Percentiles rank a stretch among this genome's conserved stretches.
Evolutionary conservation across 306 rosid species (phyloP).

Genomic region (Cicer bijugum): DNA sequence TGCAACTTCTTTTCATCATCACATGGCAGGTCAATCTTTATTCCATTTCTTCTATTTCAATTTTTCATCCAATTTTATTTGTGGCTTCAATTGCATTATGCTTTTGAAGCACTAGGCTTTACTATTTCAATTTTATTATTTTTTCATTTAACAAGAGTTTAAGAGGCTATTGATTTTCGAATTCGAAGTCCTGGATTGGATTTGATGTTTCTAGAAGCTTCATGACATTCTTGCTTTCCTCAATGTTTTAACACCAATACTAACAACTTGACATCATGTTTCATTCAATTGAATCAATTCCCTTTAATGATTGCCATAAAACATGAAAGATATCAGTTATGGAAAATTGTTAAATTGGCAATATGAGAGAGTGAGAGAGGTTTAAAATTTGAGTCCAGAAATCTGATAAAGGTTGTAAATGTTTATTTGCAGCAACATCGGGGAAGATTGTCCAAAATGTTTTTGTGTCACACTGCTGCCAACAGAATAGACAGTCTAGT

Average conservation of each 20-base stretch:
- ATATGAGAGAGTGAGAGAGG: not conserved
- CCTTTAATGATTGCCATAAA: not conserved
- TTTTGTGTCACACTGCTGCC: constrained; percentile 76
- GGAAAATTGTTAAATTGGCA: constrained; percentile 24
- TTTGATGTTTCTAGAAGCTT: constrained; percentile 16
- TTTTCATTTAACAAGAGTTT: not conserved
- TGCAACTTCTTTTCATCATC: constrained; percentile 31
- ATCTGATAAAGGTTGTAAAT: constrained; percentile 67
- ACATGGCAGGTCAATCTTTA: constrained; percentile 44
- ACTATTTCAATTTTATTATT: not conserved
- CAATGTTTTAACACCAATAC: not conserved
- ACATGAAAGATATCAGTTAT: not conserved
- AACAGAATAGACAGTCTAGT: constrained; percentile 63
- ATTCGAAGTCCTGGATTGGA: not conserved
- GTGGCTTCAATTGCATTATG: not conserved
- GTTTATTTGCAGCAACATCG: constrained; percentile 86
- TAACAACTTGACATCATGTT: constrained; percentile 19
- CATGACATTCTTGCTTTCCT: constrained; percentile 12
- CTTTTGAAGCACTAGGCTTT: not conserved
- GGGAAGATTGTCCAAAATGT: constrained; percentile 88
- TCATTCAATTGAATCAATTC: not conserved
- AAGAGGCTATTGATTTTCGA: constrained; percentile 24
- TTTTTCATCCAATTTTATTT: not conserved
- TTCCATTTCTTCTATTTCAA: not conserved
- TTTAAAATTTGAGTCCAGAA: constrained; percentile 46